Evolutionary conservation across 164 flowering plant species (phyloP).

Genomic region (Vitis amurensis): DNA sequence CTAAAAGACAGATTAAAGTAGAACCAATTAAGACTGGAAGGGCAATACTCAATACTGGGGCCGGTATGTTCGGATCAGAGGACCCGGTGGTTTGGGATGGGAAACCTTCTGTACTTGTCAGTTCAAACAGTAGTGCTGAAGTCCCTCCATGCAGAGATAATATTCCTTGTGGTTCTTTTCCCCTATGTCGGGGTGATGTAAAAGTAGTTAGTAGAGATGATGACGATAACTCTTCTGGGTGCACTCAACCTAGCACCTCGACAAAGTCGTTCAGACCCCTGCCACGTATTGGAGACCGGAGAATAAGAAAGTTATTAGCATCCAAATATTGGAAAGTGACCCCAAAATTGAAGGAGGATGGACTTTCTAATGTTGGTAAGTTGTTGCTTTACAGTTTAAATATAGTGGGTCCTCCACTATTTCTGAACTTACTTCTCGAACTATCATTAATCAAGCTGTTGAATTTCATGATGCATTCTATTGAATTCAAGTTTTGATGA

Average conservation of each 20-base stretch:
- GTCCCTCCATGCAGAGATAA: slow-evolving; percentile 34
- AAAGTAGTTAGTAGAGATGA: slow-evolving; percentile 80
- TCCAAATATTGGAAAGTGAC: slow-evolving; percentile 64
- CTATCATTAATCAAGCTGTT: not conserved
- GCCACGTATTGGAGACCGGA: slow-evolving; percentile 53
- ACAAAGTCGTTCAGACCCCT: slow-evolving; percentile 45
- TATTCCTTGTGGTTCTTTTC: slow-evolving; percentile 33
- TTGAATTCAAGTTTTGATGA: slow-evolving; percentile 5
- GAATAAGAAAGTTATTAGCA: slow-evolving; percentile 64
- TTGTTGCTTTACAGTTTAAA: slow-evolving; percentile 2
- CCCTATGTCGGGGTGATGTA: slow-evolving; percentile 43
- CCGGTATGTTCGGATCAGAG: slow-evolving; percentile 31
- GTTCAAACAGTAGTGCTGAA: slow-evolving; percentile 56
- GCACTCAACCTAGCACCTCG: slow-evolving; percentile 57
- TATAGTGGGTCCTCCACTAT: not conserved
- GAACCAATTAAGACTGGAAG: slow-evolving; percentile 24
- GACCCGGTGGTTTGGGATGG: slow-evolving; percentile 34
- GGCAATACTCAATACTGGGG: slow-evolving; percentile 15
- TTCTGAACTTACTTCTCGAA: not conserved
- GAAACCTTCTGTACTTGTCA: slow-evolving; percentile 46
- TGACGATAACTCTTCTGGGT: slow-evolving; percentile 90
- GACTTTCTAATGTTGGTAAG: slow-evolving; percentile 50
- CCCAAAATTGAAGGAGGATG: slow-evolving; percentile 53
- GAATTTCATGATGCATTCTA: not conserved
- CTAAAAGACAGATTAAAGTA: slow-evolving; percentile 19